Conservation (phyloP, 1,284 basidiomycete genomes). For the Leccinum griseonigrum region DNA sequence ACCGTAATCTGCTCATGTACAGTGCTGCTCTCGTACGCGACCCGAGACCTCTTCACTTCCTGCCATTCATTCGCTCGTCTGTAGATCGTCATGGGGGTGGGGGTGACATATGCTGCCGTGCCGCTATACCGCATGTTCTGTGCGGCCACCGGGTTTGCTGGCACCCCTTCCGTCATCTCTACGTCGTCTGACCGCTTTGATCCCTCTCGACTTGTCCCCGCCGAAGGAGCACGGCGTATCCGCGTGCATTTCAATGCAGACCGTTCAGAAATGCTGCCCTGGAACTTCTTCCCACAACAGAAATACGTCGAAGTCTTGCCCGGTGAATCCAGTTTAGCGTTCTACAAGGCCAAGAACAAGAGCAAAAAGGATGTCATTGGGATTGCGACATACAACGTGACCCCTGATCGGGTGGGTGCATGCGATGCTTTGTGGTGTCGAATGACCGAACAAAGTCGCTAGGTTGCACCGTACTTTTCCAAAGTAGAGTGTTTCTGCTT, state of each 20-base stretch:
- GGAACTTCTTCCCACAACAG: conserved; percentile 92
- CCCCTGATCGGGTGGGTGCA: conserved; percentile 77
- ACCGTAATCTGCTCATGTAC: conserved; percentile 77
- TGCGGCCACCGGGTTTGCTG: conserved; percentile 94
- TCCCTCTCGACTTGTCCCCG: conserved; percentile 78
- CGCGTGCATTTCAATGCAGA: conserved; percentile 97
- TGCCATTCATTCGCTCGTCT: conserved; percentile 1
- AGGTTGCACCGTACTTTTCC: conserved; percentile 98
- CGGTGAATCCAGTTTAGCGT: conserved; percentile 95
- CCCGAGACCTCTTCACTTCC: background rate
- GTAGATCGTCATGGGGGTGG: conserved; percentile 79
- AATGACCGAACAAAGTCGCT: background rate
- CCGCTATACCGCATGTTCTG: conserved; percentile 98
- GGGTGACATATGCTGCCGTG: conserved; percentile 93
- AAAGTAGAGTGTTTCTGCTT: conserved; percentile 99
- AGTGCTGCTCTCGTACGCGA: conserved; percentile 68
- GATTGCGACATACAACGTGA: conserved; percentile 98
- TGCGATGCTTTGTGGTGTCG: background rate
- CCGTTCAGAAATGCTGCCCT: conserved; percentile 84
- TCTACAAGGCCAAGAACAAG: conserved; percentile 92
- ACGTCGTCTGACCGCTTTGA: conserved; percentile 74
- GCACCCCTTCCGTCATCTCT: conserved; percentile 78
- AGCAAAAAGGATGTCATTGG: conserved; percentile 90
- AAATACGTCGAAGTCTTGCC: conserved; percentile 89
- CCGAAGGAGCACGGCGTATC: conserved; percentile 71